Evolutionary conservation across 148 eudicot genomes (phyloP).

Genomic region (Pharnaceum exiguum): DNA sequence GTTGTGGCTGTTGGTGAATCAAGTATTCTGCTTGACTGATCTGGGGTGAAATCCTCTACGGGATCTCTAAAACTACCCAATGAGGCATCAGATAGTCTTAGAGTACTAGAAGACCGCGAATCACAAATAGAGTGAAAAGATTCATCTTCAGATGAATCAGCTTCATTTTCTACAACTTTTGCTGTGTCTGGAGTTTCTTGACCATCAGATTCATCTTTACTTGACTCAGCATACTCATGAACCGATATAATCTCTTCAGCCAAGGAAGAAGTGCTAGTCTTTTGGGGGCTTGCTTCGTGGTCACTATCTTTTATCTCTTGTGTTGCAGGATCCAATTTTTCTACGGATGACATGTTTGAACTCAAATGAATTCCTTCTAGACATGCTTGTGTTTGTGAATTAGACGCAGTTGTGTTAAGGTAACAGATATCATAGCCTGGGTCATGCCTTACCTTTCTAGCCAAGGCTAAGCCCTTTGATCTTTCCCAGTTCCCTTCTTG

Average conservation of each 20-base stretch:
- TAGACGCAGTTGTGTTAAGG: conserved; percentile 48
- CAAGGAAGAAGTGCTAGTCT: conserved; percentile 14
- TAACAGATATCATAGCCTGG: conserved; percentile 53
- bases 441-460: conserved; percentile 50
- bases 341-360: conserved; percentile 8
- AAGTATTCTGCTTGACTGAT: conserved; percentile 13
- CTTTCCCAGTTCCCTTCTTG: conserved; percentile 28
- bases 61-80: conserved; percentile 38
- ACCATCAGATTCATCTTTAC: conserved; percentile 35
- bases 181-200: conserved; percentile 29
- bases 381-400: conserved; percentile 45
- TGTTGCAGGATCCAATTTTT: conserved; percentile 11
- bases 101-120: conserved; percentile 41
- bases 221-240: conserved; percentile 44
- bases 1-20: not conserved
- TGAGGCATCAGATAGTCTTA: conserved; percentile 65
- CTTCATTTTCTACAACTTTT: conserved; percentile 14
- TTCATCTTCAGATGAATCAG: conserved; percentile 59
- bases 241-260: conserved; percentile 43
- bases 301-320: conserved; percentile 27
- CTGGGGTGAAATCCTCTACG: conserved; percentile 35
- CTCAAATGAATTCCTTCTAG: conserved; percentile 17
- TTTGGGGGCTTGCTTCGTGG: conserved; percentile 6
- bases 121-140: conserved; percentile 72
- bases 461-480: conserved; percentile 33